A percentile compares a stretch with the other conserved stretches of the same genome.
Evolutionary conservation across 352 stramenopile genomes (phyloP).

Genomic region (Lagenidium giganteum): DNA sequence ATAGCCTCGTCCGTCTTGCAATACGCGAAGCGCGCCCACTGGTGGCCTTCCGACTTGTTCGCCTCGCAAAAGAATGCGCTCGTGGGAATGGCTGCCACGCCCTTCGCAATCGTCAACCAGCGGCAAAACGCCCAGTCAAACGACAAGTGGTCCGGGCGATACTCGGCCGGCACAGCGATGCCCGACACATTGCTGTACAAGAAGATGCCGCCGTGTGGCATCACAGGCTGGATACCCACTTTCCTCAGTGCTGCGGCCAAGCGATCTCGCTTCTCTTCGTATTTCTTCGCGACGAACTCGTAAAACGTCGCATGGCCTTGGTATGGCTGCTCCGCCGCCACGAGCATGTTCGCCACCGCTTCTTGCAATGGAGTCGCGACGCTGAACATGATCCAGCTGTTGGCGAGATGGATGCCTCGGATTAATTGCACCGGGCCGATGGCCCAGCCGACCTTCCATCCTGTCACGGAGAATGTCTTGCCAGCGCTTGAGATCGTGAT

Average conservation of each 20-base stretch:
- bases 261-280: slow-evolving; percentile 69
- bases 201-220: slow-evolving; percentile 68
- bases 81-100: slow-evolving; percentile 90
- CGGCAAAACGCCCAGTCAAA: slow-evolving; percentile 91
- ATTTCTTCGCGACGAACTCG: slow-evolving; percentile 65
- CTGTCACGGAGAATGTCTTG: slow-evolving; percentile 92
- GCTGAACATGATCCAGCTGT: slow-evolving; percentile 88
- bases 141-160: slow-evolving; percentile 41
- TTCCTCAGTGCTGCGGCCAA: slow-evolving; percentile 40
- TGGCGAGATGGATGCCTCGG: slow-evolving; percentile 72
- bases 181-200: slow-evolving; percentile 77
- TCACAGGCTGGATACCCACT: slow-evolving; percentile 61
- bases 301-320: slow-evolving; percentile 76
- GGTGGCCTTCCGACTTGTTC: slow-evolving; percentile 68
- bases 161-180: slow-evolving; percentile 50
- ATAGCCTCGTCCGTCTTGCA: slow-evolving; percentile 96
- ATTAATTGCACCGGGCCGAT: slow-evolving; percentile 74
- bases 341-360: slow-evolving; percentile 76
- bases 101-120: slow-evolving; percentile 89
- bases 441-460: slow-evolving; percentile 92
- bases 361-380: slow-evolving; percentile 84
- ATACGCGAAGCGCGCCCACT: slow-evolving; percentile 92
- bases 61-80: slow-evolving; percentile 88
- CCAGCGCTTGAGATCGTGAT: slow-evolving; percentile 88
- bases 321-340: slow-evolving; percentile 60